These are phyloP conservation scores for Geotrichum fermentans DNA, from an alignment of 1,139 yeast genomes.

Conservation along the genomic window DNA sequence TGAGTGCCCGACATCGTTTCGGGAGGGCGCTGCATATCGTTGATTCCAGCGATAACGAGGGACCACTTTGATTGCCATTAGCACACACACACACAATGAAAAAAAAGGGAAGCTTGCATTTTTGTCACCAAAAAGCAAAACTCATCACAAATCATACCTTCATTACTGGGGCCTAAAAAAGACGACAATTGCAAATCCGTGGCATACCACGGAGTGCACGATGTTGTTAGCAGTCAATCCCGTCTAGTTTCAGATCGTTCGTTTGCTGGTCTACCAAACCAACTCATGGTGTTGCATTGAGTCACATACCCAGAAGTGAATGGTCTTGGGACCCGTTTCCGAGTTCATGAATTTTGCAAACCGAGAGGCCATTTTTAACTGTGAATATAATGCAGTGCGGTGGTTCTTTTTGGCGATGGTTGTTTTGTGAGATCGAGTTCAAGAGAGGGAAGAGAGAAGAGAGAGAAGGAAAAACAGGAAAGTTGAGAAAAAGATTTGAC, in stretches of 20 bases:
- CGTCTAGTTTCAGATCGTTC: no score
- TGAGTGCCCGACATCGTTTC: slow-evolving; percentile 90
- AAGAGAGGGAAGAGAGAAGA: not conserved
- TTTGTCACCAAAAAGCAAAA: no score
- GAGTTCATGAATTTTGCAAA: slow-evolving; percentile 71
- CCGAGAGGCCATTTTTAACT: slow-evolving; percentile 29
- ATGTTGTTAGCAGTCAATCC: no score
- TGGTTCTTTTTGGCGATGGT: not conserved
- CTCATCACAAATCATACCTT: slow-evolving; percentile 41
- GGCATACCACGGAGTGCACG: not conserved
- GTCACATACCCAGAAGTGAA: slow-evolving; percentile 76
- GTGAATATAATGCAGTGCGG: not conserved
- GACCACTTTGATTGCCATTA: slow-evolving; percentile 57
- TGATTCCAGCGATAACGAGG: slow-evolving; percentile 83
- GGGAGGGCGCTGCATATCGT: slow-evolving; percentile 83
- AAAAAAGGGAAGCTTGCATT: not conserved
- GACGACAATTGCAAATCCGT: not conserved
- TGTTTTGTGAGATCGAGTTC: not conserved
- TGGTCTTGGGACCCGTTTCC: slow-evolving; percentile 91
- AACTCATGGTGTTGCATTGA: not conserved
- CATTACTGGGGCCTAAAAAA: slow-evolving; percentile 47
- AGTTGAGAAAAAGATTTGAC: not conserved
- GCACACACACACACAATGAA: not conserved
- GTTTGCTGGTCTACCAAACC: no score
- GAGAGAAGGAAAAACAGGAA: not conserved